Percentiles rank a stretch among this genome's conserved stretches.
Conservation (phyloP, 2,329 filamentous ascomycete genomes). For the Xenoacremonium recifei region DNA sequence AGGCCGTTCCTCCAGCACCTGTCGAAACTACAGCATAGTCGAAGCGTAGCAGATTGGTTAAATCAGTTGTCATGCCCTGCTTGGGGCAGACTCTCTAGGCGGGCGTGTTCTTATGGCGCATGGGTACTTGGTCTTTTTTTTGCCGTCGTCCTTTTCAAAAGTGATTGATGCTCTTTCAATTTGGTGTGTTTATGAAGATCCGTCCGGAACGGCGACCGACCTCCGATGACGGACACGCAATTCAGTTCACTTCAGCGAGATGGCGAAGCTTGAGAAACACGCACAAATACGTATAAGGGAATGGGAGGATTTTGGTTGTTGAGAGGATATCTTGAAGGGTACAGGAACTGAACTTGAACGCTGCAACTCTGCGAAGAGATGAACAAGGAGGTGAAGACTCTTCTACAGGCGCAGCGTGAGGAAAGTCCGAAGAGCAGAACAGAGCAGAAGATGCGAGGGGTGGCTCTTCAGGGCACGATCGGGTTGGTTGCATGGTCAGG, state of each 20-base stretch:
- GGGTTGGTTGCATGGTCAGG: too few species aligned
- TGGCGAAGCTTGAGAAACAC: conserved; percentile 13
- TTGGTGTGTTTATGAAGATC: conserved; percentile 30
- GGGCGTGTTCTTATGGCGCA: conserved; percentile 20
- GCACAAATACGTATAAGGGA: too few species aligned
- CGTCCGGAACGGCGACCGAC: conserved; percentile 18
- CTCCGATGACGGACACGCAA: too few species aligned
- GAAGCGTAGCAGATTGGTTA: neutral
- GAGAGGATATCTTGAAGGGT: too few species aligned
- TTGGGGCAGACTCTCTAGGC: neutral
- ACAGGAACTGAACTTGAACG: too few species aligned
- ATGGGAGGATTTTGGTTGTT: too few species aligned
- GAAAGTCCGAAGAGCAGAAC: too few species aligned
- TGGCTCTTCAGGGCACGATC: too few species aligned
- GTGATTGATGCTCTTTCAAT: conserved; percentile 21
- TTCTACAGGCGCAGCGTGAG: too few species aligned
- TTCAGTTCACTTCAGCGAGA: conserved; percentile 13
- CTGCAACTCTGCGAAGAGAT: too few species aligned
- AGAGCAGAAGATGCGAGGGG: too few species aligned
- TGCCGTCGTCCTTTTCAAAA: conserved; percentile 24
- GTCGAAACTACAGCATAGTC: conserved; percentile 37
- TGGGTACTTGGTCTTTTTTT: conserved; percentile 23
- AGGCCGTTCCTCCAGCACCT: conserved; percentile 32
- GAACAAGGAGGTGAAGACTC: too few species aligned
- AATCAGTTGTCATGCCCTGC: neutral